These are phyloP conservation scores for Umbelopsis vinacea DNA, from an alignment of 192 early-diverging fungal genomes.

Conservation along the genomic window DNA sequence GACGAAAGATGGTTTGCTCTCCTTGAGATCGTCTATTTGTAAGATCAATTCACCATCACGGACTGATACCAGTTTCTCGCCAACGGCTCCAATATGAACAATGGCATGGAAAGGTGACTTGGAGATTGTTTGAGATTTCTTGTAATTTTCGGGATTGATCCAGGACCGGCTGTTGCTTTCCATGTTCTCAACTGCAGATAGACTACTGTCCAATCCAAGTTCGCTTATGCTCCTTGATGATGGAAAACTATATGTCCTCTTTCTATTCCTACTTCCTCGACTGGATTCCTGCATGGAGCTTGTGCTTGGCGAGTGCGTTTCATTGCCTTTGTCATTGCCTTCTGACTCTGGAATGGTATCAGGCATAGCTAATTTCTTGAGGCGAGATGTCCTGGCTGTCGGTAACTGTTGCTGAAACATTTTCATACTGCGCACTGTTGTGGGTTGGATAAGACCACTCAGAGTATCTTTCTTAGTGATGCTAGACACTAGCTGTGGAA, in stretches of 20 bases:
- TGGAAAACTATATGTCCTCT: constrained; percentile 5
- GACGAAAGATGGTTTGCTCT: background rate
- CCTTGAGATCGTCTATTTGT: constrained; percentile 23
- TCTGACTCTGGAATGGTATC: constrained; percentile 3
- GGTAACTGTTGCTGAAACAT: constrained; percentile 18
- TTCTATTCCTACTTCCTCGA: background rate
- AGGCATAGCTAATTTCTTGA: background rate
- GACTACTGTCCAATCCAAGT: background rate
- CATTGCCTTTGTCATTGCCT: background rate
- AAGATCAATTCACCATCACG: constrained; percentile 14
- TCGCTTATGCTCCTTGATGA: background rate
- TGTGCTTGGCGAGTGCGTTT: background rate
- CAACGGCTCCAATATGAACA: constrained; percentile 4
- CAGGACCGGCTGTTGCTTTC: constrained; percentile 14
- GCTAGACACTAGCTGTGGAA: constrained; percentile 18
- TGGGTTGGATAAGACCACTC: background rate
- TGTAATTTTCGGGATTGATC: constrained; percentile 11
- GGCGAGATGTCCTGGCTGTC: background rate
- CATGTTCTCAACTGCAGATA: constrained; percentile 2
- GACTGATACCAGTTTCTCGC: constrained; percentile 6
- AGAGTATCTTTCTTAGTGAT: background rate
- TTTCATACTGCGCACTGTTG: background rate
- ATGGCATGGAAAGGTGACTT: constrained; percentile 7
- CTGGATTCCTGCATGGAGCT: background rate
- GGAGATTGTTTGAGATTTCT: background rate